These are phyloP conservation scores for Glaciozyma martinii DNA, from an alignment of 768 basidiomycete species.

Conservation along the genomic window DNA sequence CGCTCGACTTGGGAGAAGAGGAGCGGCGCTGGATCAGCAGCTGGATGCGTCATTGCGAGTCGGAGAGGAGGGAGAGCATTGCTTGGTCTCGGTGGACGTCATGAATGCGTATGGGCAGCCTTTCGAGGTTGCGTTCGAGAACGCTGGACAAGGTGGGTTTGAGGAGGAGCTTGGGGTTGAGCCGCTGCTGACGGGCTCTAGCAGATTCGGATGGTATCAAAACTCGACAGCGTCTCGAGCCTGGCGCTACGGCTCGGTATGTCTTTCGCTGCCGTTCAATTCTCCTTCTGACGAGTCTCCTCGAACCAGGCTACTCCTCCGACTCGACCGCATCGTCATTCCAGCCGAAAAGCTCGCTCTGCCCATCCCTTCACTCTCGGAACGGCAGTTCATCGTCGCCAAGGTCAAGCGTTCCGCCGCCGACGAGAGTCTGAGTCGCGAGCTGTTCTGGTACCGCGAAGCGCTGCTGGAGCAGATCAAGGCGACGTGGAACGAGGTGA, in stretches of 20 bases:
- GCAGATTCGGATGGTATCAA: not conserved
- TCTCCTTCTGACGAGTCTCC: conserved; percentile 43
- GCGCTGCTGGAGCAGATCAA: conserved; percentile 61
- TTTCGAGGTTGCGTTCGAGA: conserved; percentile 73
- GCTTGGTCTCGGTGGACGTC: conserved; percentile 81
- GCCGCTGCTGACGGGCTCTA: not conserved
- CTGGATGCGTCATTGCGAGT: conserved; percentile 39
- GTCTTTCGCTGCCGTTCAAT: conserved; percentile 21
- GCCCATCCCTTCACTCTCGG: conserved; percentile 74
- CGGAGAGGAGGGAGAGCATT: conserved; percentile 55
- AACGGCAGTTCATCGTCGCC: conserved; percentile 82
- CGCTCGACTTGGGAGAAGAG: conserved; percentile 16
- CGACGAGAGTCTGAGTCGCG: conserved; percentile 59
- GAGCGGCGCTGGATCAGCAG: conserved; percentile 27
- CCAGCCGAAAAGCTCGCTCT: conserved; percentile 50
- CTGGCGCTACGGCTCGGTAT: conserved; percentile 56
- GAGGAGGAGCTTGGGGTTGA: not conserved
- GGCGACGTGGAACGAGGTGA: conserved; percentile 79
- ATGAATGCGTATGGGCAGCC: conserved; percentile 83
- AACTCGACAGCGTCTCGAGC: conserved; percentile 28
- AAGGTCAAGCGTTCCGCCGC: conserved; percentile 50
- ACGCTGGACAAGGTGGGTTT: conserved; percentile 49
- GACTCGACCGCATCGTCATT: conserved; percentile 58
- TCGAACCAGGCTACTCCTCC: conserved; percentile 31
- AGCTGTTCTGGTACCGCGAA: conserved; percentile 95